Evolutionary conservation across 75 land plant genomes (phyloP), one percentile per base, ranked within the genome.

Genomic region (Gnetum montanum): DNA sequence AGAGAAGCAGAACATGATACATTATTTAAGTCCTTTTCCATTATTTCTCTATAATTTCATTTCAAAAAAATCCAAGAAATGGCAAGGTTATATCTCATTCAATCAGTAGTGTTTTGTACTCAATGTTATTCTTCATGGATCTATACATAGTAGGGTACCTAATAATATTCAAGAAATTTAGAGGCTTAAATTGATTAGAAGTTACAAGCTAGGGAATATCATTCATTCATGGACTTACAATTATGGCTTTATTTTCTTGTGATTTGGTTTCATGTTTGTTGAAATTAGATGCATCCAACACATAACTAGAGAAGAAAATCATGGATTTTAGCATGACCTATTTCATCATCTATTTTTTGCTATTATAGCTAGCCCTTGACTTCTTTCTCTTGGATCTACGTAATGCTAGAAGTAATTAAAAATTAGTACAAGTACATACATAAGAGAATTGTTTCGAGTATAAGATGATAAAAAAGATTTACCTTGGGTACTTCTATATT

Each of bases 131-230:
- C 22, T 52, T 52, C 20, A 25, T 36, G 20, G 36, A 20, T 24
- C 15, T 52, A 18, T 52, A 52, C 33, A 24, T 24, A 33, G 19
- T 52, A 31, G 55, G 55, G 55, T 52, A 52, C 15, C 18, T 57
- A 16, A 11, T 57, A 13, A 6, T 41, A 24, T 41, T 36, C 28
- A 25, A 29, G n/a, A 41, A 41, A 0, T 57, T 44, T 44, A 57
- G 41, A 47, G 46, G 59, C 4, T n/a, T 18, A 6, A 24, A 6
- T 18, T 8, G 76, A 22, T 55, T 59, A 40, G 76, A 73, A 40
- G 76, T 74, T 33, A 61, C 74, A 18, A 73, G 76, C 49, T 73
- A 67, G 45, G 36, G 60, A 2, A 69, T 63, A 5, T 73, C 76
- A 5, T 18, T 73, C 38, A 18, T 44, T 20, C 76, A 73, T 56